Base-by-base conservation (phyloP, 164 flowering plant genomes). In the Dillenia suffruticosa region DNA sequence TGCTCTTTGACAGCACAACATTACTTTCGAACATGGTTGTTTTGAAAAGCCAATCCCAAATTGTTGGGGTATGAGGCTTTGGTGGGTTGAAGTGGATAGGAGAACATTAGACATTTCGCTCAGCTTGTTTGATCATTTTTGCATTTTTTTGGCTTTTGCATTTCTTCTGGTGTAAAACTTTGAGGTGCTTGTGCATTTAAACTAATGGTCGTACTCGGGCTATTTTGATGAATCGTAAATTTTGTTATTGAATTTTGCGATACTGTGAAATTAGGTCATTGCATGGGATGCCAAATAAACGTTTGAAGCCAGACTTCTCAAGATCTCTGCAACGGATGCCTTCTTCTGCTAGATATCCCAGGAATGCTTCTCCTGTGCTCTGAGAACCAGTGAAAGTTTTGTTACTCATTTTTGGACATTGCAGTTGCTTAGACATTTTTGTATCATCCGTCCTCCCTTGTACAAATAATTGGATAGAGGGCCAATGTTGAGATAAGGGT, bases 281-380 rank as follows among this genome's bases (percentile, higher is more conserved):
- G 65, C 88, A 82, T 62, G 82, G 80, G 51, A 63, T 74, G 70
- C 24, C 84, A 45, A 76, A 44, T 69, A 92, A 89, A 76, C 87
- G 89, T 44, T 59, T 74, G 51, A 92, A 88, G 77, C 79, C 75
- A 57, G 96, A 92, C 9, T 82, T 68, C 48, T 63, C 83, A 22
- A 75, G 82, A 63, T 66, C 58, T 68, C 12, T 82, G 70, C 90
- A 81, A 66, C 84, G 84, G 62, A 63, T 82, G 68, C 83, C 89
- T 46, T 74, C 89, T 44, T 72, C 89, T 46, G 74, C 74, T 8
- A 81, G 92, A 86, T 87, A 79, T 70, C 59, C 86, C n/a, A 82
- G 70, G 59, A 86, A 82, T 68, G 76, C 79, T 12, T 72, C 84
- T 61, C 79, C 81, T 24, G 83, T 83, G 26, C 87, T 87, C 26